Evolutionary conservation across 495 filamentous ascomycete species (phyloP).

Genomic region (Glutinoglossum americanum): DNA sequence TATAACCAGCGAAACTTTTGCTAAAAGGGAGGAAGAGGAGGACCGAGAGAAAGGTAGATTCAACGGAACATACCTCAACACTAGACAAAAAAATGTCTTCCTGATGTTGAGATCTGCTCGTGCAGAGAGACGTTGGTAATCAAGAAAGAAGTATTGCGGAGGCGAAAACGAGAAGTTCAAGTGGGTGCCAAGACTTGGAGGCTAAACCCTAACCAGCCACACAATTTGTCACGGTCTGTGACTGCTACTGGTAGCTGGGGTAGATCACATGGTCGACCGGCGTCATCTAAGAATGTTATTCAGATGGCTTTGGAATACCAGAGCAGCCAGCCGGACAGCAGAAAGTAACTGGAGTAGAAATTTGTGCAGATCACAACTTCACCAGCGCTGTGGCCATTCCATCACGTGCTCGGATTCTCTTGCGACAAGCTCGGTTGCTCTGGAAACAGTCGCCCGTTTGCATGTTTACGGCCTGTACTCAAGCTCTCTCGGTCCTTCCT

Average conservation of each 20-base stretch:
- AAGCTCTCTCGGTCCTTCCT: neutral
- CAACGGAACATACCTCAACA: neutral
- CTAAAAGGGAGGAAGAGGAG: neutral
- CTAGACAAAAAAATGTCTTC: slow-evolving; percentile 1
- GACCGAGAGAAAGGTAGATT: neutral
- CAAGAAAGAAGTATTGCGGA: neutral
- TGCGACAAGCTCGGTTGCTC: neutral
- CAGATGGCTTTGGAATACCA: too few species aligned
- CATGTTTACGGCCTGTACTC: neutral
- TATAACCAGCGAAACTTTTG: too few species aligned
- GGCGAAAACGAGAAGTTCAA: neutral
- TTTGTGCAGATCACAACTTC: too few species aligned
- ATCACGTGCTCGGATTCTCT: too few species aligned
- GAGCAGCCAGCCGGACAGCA: too few species aligned
- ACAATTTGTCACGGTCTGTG: neutral
- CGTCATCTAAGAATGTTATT: too few species aligned
- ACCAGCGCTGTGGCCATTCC: too few species aligned
- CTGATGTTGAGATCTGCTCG: neutral
- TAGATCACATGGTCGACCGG: too few species aligned
- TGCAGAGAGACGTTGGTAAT: neutral
- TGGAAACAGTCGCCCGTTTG: neutral
- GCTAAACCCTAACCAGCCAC: neutral
- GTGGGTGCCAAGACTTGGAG: neutral
- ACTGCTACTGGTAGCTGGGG: neutral
- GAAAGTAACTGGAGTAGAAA: too few species aligned